phyloP scores from a whole-genome alignment of 768 basidiomycete genomes.

The Mycena sanguinolenta region DNA sequence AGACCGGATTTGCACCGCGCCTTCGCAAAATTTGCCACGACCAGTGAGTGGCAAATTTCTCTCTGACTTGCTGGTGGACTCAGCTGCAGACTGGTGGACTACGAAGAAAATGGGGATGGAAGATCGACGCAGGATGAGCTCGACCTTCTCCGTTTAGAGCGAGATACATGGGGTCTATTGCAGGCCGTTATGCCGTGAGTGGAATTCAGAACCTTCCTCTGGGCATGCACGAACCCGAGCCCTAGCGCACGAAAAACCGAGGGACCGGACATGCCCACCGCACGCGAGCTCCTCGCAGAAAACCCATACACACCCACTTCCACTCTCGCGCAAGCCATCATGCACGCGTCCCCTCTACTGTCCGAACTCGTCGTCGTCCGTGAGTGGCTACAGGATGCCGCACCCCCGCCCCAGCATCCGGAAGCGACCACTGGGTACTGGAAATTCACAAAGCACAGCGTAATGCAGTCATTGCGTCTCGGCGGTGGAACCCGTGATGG shows the following conservation, averaged over 20 bases:
- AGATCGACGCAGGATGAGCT: slow-evolving; percentile 63
- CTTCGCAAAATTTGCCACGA: slow-evolving; percentile 65
- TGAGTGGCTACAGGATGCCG: slow-evolving; percentile 91
- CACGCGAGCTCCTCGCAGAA: slow-evolving; percentile 68
- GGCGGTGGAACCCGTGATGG: slow-evolving; percentile 58
- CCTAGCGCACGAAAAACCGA: slow-evolving; percentile 78
- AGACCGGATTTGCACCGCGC: slow-evolving; percentile 78
- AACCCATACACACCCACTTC: slow-evolving; percentile 89
- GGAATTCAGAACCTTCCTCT: slow-evolving; percentile 2
- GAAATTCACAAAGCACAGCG: slow-evolving; percentile 82
- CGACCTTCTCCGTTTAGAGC: slow-evolving; percentile 77
- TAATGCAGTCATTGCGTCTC: slow-evolving; percentile 74
- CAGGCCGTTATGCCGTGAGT: slow-evolving; percentile 84
- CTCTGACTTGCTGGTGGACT: neutral
- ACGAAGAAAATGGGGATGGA: slow-evolving; percentile 56
- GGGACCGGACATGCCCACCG: slow-evolving; percentile 57
- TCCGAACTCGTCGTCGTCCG: slow-evolving; percentile 84
- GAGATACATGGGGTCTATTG: slow-evolving; percentile 85
- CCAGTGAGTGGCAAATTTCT: slow-evolving; percentile 59
- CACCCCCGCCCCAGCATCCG: slow-evolving; percentile 68
- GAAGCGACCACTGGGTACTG: slow-evolving; percentile 88
- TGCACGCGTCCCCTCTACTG: slow-evolving; percentile 76
- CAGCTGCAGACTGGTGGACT: slow-evolving; percentile 60
- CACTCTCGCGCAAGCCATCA: slow-evolving; percentile 79
- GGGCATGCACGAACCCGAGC: neutral